Percentiles rank a stretch among this genome's conserved stretches.
phyloP scores from a whole-genome alignment of 331 rosid genomes.

The Telfairia occidentalis region DNA sequence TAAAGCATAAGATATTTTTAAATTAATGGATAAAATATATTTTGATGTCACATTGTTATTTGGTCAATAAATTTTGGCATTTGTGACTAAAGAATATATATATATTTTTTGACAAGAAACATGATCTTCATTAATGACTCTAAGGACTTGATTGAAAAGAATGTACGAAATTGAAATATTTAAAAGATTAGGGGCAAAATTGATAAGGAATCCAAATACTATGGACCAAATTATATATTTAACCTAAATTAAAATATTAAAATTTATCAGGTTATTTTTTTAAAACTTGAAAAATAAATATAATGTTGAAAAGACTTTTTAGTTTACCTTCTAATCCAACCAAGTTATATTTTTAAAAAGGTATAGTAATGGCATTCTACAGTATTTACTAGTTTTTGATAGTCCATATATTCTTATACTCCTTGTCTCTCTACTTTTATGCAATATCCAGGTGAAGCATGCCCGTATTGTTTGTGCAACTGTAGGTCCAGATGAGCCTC shows the following conservation, averaged over 20 bases:
- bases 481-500: conserved; percentile 95
- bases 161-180: too few species aligned
- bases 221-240: background rate
- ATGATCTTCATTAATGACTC: too few species aligned
- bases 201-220: too few species aligned
- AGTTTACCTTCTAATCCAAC: background rate
- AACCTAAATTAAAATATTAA: background rate
- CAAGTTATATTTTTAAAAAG: background rate
- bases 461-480: conserved; percentile 46
- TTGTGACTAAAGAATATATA: too few species aligned
- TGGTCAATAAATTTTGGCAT: too few species aligned
- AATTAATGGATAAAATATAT: too few species aligned
- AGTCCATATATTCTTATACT: background rate
- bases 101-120: too few species aligned
- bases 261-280: background rate
- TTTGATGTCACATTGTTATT: too few species aligned
- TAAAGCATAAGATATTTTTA: too few species aligned
- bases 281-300: background rate
- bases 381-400: background rate
- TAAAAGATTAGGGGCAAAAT: too few species aligned
- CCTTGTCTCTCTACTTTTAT: background rate
- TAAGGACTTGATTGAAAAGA: too few species aligned
- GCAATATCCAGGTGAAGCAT: conserved; percentile 28
- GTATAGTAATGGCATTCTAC: background rate
- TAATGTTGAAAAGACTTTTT: background rate